phyloP scores from a whole-genome alignment of 2,329 filamentous ascomycete species.

The Arthrobotrys musiformis region DNA sequence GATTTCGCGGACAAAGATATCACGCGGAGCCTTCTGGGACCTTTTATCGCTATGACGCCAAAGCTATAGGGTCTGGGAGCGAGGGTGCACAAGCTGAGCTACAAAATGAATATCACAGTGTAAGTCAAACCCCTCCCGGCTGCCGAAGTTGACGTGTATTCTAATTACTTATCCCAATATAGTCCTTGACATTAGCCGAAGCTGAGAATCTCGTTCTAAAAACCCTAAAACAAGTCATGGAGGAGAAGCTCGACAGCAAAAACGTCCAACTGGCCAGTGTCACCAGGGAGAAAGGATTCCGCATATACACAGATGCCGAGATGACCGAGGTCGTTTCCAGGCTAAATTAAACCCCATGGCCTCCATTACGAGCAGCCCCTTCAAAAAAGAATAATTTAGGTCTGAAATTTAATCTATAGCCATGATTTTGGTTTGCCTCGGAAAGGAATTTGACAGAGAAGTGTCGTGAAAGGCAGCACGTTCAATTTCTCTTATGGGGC shows the following conservation, averaged over 20 bases:
- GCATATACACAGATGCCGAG: constrained; percentile 97
- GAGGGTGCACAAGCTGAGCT: constrained; percentile 97
- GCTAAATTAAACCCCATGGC: constrained; percentile 63
- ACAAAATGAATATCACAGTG: constrained; percentile 98
- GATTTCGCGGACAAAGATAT: constrained; percentile 69
- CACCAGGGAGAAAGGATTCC: constrained; percentile 96
- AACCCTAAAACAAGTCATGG: constrained; percentile 99
- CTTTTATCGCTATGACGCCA: constrained; percentile 98
- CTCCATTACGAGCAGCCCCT: not conserved
- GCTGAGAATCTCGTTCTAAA: constrained; percentile 96
- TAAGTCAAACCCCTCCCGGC: constrained; percentile 60
- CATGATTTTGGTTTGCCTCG: not conserved
- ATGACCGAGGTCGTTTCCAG: constrained; percentile 93
- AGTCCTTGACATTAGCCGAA: constrained; percentile 89
- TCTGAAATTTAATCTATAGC: not conserved
- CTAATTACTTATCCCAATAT: constrained; percentile 56
- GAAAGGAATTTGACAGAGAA: not conserved
- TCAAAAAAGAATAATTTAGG: not conserved
- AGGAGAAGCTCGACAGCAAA: constrained; percentile 98
- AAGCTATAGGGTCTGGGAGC: constrained; percentile 96
- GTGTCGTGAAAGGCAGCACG: not conserved
- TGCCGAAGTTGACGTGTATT: not conserved
- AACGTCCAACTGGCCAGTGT: constrained; percentile 98
- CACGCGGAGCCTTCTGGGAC: constrained; percentile 98
- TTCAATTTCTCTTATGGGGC: not conserved